Conservation (phyloP, 2,329 filamentous ascomycete species). For the Penicillium thymicola region DNA sequence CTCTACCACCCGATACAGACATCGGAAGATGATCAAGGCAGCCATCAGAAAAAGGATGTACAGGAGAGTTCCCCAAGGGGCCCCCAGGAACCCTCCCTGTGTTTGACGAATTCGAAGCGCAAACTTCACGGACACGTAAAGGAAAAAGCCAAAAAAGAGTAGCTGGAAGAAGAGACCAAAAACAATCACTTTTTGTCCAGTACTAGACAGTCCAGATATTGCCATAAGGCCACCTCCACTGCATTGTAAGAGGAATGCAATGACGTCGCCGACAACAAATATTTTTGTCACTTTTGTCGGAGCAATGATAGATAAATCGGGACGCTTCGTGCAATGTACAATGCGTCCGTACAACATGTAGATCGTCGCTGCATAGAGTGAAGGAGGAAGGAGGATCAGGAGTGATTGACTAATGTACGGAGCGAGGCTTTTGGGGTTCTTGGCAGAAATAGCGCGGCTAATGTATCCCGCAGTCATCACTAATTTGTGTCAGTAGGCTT, state of each 20-base stretch:
- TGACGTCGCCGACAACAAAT: background rate
- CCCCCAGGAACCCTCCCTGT: background rate
- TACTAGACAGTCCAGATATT: background rate
- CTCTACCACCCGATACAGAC: constrained; percentile 10
- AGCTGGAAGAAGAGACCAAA: background rate
- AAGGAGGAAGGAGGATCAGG: background rate
- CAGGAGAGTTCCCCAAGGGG: background rate
- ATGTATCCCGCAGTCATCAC: background rate
- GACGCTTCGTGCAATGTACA: background rate
- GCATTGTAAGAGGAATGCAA: background rate
- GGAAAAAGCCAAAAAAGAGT: background rate
- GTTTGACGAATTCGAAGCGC: background rate
- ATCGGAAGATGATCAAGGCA: constrained; percentile 15
- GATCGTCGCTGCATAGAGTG: background rate
- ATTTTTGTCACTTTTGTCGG: background rate
- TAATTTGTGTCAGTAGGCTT: background rate
- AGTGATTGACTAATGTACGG: background rate
- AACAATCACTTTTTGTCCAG: background rate
- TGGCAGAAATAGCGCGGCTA: background rate
- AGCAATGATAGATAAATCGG: background rate
- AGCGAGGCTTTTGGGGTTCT: background rate
- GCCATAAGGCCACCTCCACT: background rate
- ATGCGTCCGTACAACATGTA: background rate
- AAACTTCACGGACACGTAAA: background rate
- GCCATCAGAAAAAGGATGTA: background rate